Base-by-base conservation (phyloP, 371 early-diverging fungal genomes). In the Mortierella sp. region DNA sequence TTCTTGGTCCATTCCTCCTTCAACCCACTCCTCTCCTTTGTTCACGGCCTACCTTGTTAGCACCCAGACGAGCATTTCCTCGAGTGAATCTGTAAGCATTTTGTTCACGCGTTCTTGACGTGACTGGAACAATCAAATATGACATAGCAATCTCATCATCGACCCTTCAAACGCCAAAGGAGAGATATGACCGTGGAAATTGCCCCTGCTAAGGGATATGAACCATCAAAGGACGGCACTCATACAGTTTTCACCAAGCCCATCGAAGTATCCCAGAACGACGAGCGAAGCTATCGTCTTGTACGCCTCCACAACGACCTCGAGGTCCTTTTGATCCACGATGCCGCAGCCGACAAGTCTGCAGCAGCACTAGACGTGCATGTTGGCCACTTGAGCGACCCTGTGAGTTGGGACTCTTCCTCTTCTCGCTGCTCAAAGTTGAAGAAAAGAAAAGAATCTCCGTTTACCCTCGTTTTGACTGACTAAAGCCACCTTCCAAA, bases 321-420 rank as follows among this genome's bases (percentile, higher is more conserved):
- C 31, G 83, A 93, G 59, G 93, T 87, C 2, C 82, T 97, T 43
- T 51, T 96, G 24, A 88, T 97, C 26, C 90, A 90, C 54, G 97
- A 95, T 46, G 34, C 84, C 0, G 80, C 84, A 4, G 90, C 94
- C 7, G 95, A 96, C 84, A 95, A 95, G 81, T 86, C 96, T 17
- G 88, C 93, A 32, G 97, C 97, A 8, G 90, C 96, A 0, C 55
- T 97, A 47, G 93, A 94, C 76, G 96, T 99, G 21, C 92, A 93
- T 78, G 96, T 98, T 17, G 99, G 99, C 17, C 90, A 89, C 58
- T 65, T 92, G 27, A 87, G 84, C 28, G 94, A 94, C 68, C 94
- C 94, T 21, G 86, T 85, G 50, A 55, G 69, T 73, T 30, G 17
- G 42, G 7, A 12, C 15, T 21, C 42, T 37, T 2, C n/a, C n/a